These are phyloP conservation scores for Penicillium longicatenatum DNA, from an alignment of 495 filamentous ascomycete species.

Conservation along the genomic window DNA sequence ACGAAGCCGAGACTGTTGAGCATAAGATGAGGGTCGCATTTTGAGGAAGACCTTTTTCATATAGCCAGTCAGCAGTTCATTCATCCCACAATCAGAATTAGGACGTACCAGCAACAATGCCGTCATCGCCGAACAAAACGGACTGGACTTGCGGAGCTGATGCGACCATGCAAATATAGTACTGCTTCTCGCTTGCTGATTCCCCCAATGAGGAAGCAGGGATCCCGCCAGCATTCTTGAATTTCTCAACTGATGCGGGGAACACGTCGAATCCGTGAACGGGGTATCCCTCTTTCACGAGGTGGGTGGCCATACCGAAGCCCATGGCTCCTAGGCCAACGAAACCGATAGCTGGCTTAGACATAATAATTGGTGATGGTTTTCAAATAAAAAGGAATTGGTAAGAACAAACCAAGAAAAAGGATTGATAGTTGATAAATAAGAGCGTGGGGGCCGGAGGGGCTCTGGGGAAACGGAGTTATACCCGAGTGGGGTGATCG, in stretches of 20 bases:
- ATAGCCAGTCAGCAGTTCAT: not conserved
- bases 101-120: constrained; percentile 48
- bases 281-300: constrained; percentile 65
- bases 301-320: constrained; percentile 81
- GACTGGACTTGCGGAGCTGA: constrained; percentile 67
- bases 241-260: constrained; percentile 68
- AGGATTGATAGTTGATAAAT: not conserved
- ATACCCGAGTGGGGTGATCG: constrained; percentile 18
- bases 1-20: constrained; percentile 72
- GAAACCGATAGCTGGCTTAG: constrained; percentile 66
- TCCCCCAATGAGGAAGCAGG: constrained; percentile 63
- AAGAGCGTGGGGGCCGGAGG: not conserved
- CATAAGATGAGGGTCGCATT: constrained; percentile 68
- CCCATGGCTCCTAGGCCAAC: constrained; percentile 89
- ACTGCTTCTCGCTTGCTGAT: constrained; percentile 59
- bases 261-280: constrained; percentile 80
- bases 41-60: constrained; percentile 46
- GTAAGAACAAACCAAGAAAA: not conserved
- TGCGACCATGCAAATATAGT: constrained; percentile 79
- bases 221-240: constrained; percentile 65
- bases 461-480: not conserved
- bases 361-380: constrained; percentile 12
- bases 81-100: not conserved
- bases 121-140: constrained; percentile 64
- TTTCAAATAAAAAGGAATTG: not conserved